Base-by-base conservation (phyloP, 2,329 filamentous ascomycete species). In the Emergomyces orientalis region DNA sequence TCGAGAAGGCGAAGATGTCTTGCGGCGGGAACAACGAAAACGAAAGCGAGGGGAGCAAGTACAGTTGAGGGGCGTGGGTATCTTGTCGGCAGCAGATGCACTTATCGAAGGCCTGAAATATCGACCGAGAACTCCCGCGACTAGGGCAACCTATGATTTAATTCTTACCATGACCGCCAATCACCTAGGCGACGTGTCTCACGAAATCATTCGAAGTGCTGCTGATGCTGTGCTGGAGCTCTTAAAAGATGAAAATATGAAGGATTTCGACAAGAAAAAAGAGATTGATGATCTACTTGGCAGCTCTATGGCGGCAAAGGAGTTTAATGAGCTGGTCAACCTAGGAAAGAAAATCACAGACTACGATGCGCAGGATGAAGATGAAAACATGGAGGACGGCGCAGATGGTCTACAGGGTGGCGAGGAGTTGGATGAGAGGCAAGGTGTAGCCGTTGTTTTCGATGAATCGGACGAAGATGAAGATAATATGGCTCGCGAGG, bases 291-390 rank as follows among this genome's bases (percentile, higher is more conserved):
- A 97, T 67, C 86, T 97, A 64, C 77, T 99, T 51, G 94, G 93
- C n/a, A 84, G 84, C 43, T 86, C 86, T 0, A 84, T 97, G 80
- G 87, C 83, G 58, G 85, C 90, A 1, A 96, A 97, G 73, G 88
- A 96, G 74, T 99, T 97, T 79, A 97, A 97, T 73, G 93, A 97
- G 78, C 79, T 99, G 68, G 87, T 97, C 62, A 99, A 97, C 72
- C 80, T 99, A 52, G 91, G 92, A 67, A 99, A 99, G 80, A 99
- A 99, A 78, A 96, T 99, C 66, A 99, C 94, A 59, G 94, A 99
- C 75, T 99, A 97, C 76, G 90, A 97, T 76, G 90, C 90, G 47
- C 91, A 97, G 73, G 93, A 97, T 67, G 94, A 97, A 39, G 92
- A 97, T 66, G 93, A 96, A 67, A 87, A 91, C 63, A 89, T 91